Evolutionary conservation across 2,329 filamentous ascomycete genomes (phyloP), one percentile per base, ranked within the genome.

Genomic region (Fusarium sp.): DNA sequence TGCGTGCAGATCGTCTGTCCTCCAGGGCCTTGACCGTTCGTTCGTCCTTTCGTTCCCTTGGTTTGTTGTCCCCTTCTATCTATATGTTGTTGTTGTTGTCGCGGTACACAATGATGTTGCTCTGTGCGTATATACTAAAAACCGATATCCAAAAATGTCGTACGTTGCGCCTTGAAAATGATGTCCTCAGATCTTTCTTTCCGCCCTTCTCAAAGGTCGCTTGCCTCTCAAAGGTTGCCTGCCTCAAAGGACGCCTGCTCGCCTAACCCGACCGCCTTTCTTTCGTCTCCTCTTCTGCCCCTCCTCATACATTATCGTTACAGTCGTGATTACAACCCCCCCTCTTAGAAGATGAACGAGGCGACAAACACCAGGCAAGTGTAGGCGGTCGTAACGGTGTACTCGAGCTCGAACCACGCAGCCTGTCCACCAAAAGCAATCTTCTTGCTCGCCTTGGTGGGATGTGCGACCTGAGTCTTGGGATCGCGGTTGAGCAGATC

Each of bases 391-490:
- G 87, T 85, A 4, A 85, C 67, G 4, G 85, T 87, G 77, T 89
- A 86, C 81, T 90, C 87, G 52, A 89, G 71, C 80, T 90, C 89
- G 77, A 89, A 90, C 84, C 86, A 89, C 20, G 87, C 86, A 10
- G 87, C 87, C 79, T 88, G 86, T 35, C 84, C 85, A 58, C 85
- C 85, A 75, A 88, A 89, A 2, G 87, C 86, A 76, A 87, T 87
- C 81, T 88, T 88, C 83, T 89, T 89, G 82, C 85, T 87, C 73
- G 82, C 73, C 6, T 82, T 81, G 0, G 86, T 86, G 6, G 88
- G 88, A 71, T 88, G 84, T 4, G 87, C 87, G n/a, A 89, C 84
- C 22, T 85, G 84, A 6, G 87, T 89, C 81, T 88, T 87, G 35
- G 84, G 80, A 75, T 92, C 90, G 11, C 89, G 84, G 6, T 84